Evolutionary conservation across 495 filamentous ascomycete species (phyloP), one percentile per base, ranked within the genome.

Genomic region (Daldinia grandis): DNA sequence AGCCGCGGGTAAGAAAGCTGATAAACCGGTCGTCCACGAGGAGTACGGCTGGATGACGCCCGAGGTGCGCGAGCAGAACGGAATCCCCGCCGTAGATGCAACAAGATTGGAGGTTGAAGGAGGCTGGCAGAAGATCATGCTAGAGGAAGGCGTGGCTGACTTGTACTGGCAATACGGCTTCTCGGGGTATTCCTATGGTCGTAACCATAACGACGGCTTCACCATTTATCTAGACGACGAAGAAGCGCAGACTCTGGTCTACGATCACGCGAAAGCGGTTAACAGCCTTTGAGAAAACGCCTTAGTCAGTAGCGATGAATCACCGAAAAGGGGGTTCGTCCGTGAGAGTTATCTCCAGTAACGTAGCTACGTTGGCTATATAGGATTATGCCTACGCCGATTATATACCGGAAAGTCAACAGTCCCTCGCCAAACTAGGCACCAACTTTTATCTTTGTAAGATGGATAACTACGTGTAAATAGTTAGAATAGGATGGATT

Each of bases 111-210:
- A 91, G 47, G 89, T 84, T 4, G 80, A 86, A 65, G 76, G 75
- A 2, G 77, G 81, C 0, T 90, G 87, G 87, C 88, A 91, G 76
- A 54, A 78, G 27, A 82, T 84, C 0, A 82, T 86, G 4, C 72
- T 88, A 3, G 75, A 80, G 14, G 82, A 78, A 6, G 83, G 77
- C 27, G 81, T 89, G 58, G 80, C 82, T 0, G 89, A 91, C 76
- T 76, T 89, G 67, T 90, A 85, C 73, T 92, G 87, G 88, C 87
- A 91, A 69, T 88, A 84, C 72, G 88, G 87, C 7, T 87, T 88
- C 60, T 80, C 74, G 15, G 70, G 70, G 1, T 71, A 89, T 15
- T 83, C 81, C 57, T 75, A 65, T 2, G 88, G 88, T 0, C 74
- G 82, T 65, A 84, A 87, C 12, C 72, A 80, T 8, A 75, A 88